A percentile compares a stretch with the other conserved stretches of the same genome.
phyloP scores from a whole-genome alignment of 148 eudicot species.

The Beta vulgaris region DNA sequence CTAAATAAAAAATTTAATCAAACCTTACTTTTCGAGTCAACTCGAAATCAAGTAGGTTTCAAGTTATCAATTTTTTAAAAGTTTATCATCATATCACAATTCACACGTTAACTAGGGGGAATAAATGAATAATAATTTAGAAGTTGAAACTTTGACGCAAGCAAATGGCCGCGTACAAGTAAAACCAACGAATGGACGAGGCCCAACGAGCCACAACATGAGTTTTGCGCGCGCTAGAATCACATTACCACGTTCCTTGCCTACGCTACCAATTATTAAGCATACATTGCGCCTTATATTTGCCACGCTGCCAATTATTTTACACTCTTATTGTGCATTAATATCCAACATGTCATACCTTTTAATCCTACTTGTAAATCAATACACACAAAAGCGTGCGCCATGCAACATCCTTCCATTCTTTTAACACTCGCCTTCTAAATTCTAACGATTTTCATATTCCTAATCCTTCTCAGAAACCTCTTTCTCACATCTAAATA shows the following conservation, averaged over 20 bases:
- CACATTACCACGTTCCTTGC: slow-evolving; percentile 25
- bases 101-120: too few species aligned
- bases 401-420: slow-evolving; percentile 5
- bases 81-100: too few species aligned
- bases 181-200: neutral
- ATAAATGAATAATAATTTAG: neutral
- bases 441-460: slow-evolving; percentile 10
- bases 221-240: neutral
- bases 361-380: slow-evolving; percentile 5
- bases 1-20: too few species aligned
- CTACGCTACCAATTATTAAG: neutral
- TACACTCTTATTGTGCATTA: neutral
- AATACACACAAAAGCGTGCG: slow-evolving; percentile 26
- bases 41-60: too few species aligned
- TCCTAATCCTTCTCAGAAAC: slow-evolving; percentile 10
- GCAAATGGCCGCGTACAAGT: slow-evolving; percentile 26
- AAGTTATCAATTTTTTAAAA: too few species aligned
- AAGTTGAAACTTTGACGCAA: slow-evolving; percentile 20
- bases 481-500: neutral
- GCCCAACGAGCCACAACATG: neutral
- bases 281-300: neutral
- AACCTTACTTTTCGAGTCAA: too few species aligned
- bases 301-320: neutral
- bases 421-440: slow-evolving; percentile 3
- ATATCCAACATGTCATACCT: slow-evolving; percentile 10